Evolutionary conservation across 331 rosid species (phyloP), one percentile per base, ranked within the genome.

Genomic region (Saraca asoca): DNA sequence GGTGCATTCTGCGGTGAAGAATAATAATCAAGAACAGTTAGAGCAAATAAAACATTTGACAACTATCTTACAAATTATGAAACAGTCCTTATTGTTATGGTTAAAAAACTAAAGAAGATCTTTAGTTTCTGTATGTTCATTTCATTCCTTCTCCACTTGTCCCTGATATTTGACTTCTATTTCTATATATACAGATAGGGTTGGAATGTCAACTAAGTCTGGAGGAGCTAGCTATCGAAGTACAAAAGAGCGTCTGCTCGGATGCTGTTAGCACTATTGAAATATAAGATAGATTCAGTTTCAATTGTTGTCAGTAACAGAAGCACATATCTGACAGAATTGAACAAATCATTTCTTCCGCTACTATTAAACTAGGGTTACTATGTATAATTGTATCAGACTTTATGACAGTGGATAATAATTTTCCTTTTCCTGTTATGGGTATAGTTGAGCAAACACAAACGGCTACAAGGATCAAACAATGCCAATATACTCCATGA

Each of bases 141-240:
- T 54, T 45, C 19, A 9, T 37, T 57, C 0, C 12, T 52, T 52
- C 54, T 16, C 17, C 51, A 31, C 51, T 16, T 9, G 4, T 6
- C 7, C 11, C 9, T 51, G 44, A 43, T 15, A 6, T 52, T 13
- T 69, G 39, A 38, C 8, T 33, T 12, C 39, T 20, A 8, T 9
- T 57, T 58, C 59, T 60, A 29, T 38, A 46, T 24, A 7, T 67
- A 50, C 88, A 94, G 98, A 94, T 90, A 74, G 97, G 92, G 67
- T 78, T 90, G 75, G 95, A 87, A 54, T 94, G 98, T 77, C 76
- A 85, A 60, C 76, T 90, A 71, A 94, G 98, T 62, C 68, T 94
- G 83, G 96, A 94, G 80, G 98, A 94, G 69, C 75, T 94, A 17
- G 97, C 90, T 2, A 52, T 78, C 71, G 87, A 94, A 86, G 96